Evolutionary conservation across 2,329 filamentous ascomycete species (phyloP).

Genomic region (Capronia americana): DNA sequence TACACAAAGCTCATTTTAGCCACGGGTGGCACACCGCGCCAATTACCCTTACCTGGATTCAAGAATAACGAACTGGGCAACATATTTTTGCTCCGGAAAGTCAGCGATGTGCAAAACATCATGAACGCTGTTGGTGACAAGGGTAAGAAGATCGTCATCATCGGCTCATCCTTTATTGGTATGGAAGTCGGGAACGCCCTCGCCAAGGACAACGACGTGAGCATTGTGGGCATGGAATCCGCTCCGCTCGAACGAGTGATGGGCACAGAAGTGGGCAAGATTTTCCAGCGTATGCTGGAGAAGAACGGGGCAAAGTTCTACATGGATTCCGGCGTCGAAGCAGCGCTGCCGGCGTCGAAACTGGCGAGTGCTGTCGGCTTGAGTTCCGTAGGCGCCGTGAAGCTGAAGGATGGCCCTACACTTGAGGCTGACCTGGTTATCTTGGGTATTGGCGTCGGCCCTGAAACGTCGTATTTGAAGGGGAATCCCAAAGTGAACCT

Average conservation of each 20-base stretch:
- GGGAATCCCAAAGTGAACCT: conserved; percentile 73
- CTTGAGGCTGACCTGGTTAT: conserved; percentile 89
- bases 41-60: conserved; percentile 81
- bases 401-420: conserved; percentile 82
- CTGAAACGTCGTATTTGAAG: conserved; percentile 81
- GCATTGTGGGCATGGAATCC: conserved; percentile 86
- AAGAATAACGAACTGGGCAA: conserved; percentile 74
- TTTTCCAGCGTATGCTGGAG: conserved; percentile 80
- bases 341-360: conserved; percentile 73
- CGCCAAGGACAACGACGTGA: conserved; percentile 81
- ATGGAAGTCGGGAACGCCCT: conserved; percentile 93
- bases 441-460: conserved; percentile 85
- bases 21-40: conserved; percentile 79
- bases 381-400: conserved; percentile 72
- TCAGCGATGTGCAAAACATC: conserved; percentile 80
- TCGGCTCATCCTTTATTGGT: conserved; percentile 95
- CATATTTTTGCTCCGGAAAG: conserved; percentile 80
- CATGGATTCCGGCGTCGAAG: conserved; percentile 80
- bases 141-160: conserved; percentile 87
- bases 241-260: conserved; percentile 85
- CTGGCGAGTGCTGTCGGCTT: conserved; percentile 62
- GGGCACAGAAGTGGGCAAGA: conserved; percentile 77
- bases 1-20: conserved; percentile 92
- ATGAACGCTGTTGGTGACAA: conserved; percentile 76
- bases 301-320: conserved; percentile 89